Base-by-base conservation (phyloP, 2,329 filamentous ascomycete species). In the Dissoconium aciculare region DNA sequence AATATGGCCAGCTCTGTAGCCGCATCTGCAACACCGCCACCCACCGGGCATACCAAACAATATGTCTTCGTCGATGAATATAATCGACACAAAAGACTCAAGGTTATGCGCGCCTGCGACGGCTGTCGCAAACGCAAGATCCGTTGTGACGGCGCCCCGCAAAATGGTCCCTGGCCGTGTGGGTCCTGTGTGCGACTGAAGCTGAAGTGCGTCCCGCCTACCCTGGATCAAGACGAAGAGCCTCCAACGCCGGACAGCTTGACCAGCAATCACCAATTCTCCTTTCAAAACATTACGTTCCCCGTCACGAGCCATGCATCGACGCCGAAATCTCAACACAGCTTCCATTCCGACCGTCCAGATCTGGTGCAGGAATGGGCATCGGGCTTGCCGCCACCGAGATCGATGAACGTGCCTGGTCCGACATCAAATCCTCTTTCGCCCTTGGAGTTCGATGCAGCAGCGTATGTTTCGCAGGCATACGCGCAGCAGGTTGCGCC, bases 1-100 rank as follows among this genome's bases (percentile, higher is more conserved):
- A n/a, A n/a, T n/a, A n/a, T n/a, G n/a, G n/a, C n/a, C n/a, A n/a
- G n/a, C n/a, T n/a, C n/a, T n/a, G n/a, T n/a, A n/a, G n/a, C n/a
- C n/a, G n/a, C n/a, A n/a, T n/a, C 41, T 27, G 40, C 47, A 36
- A 33, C 60, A 51, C 59, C 66, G 51, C 66, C 71, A 49, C 70
- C 70, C 39, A 68, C 78, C 46, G 79, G 84, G 56, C 81, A 79
- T 37, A 80, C 87, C 52, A 87, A 85, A 63, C 87, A 94, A 56
- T 95, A 94, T 79, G 89, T 95, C 48, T 95, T 95, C 53, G 89
- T 95, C 35, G 87, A 95, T 57, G 87, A 95, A 57, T 89, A 95
- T 58, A 95, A 95, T 62, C 78, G 89, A 41, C 89, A 95, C 59
- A 95, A 95, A 60, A 74, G 87, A 47, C 64, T 95, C 40, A 95